Percentiles rank a stretch among this genome's conserved stretches.
Conservation (phyloP, 2,329 filamentous ascomycete species). For the Penicillium decumbens region DNA sequence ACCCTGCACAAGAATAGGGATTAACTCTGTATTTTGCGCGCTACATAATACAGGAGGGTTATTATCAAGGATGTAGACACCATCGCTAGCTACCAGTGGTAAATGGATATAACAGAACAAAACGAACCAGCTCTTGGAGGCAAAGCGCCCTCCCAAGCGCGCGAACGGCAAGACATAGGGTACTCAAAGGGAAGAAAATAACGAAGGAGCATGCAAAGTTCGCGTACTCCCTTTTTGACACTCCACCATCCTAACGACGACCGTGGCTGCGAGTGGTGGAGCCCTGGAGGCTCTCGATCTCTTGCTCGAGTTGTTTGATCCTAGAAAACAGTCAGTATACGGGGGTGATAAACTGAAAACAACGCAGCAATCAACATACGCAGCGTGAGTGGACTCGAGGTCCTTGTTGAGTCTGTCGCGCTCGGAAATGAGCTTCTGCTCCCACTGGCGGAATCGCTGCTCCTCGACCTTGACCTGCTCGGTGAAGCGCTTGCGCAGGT, state of each 20-base stretch:
- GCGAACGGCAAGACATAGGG: conserved; percentile 32
- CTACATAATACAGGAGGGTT: conserved; percentile 40
- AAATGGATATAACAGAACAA: conserved; percentile 35
- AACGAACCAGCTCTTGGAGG: conserved; percentile 27
- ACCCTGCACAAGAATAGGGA: conserved; percentile 12
- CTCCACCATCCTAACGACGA: conserved; percentile 62
- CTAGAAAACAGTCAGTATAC: conserved; percentile 32
- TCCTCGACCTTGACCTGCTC: conserved; percentile 99
- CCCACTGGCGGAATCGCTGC: conserved; percentile 98
- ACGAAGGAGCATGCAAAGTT: conserved; percentile 27
- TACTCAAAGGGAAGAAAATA: conserved; percentile 36
- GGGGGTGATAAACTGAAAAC: background rate
- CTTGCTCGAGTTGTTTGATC: conserved; percentile 62
- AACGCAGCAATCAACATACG: conserved; percentile 38
- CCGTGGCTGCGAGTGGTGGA: conserved; percentile 85
- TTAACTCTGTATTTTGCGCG: conserved; percentile 40
- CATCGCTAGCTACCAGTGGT: conserved; percentile 42
- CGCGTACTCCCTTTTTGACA: conserved; percentile 27
- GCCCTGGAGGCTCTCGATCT: conserved; percentile 91
- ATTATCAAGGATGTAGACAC: conserved; percentile 42
- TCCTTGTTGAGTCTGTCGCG: conserved; percentile 99
- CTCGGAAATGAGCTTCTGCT: conserved; percentile 99
- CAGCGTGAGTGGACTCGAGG: conserved; percentile 92
- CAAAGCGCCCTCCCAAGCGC: conserved; percentile 29
- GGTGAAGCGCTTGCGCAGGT: conserved; percentile 95